Percentiles rank a stretch among this genome's conserved stretches.
Conservation (phyloP, 345 rosid species). For the Acer negundo region DNA sequence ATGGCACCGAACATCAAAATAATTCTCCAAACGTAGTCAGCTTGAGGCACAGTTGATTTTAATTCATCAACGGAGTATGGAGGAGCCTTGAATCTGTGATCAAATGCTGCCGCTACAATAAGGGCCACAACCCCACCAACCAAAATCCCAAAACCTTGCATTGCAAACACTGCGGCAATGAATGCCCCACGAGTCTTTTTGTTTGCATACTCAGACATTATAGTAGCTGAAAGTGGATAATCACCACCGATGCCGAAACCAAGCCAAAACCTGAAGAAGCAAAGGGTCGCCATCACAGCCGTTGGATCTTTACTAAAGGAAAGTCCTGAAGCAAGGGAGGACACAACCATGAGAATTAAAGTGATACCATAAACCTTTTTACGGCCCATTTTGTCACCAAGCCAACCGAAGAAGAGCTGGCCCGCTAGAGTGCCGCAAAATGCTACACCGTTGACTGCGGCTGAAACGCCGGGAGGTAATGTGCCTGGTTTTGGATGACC, state of each 20-base stretch:
- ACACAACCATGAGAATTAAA: conserved; percentile 58
- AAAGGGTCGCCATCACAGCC: conserved; percentile 59
- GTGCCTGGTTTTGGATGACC: conserved; percentile 54
- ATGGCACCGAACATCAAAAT: conserved; percentile 70
- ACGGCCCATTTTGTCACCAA: conserved; percentile 81
- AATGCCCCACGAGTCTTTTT: conserved; percentile 77
- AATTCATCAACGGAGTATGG: conserved; percentile 33
- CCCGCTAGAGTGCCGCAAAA: conserved; percentile 71
- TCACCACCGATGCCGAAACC: conserved; percentile 90
- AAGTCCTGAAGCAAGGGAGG: conserved; percentile 64
- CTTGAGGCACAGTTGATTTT: conserved; percentile 57
- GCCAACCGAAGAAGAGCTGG: conserved; percentile 84
- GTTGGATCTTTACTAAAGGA: conserved; percentile 46
- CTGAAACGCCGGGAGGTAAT: conserved; percentile 53
- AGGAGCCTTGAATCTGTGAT: conserved; percentile 40
- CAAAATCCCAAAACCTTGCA: conserved; percentile 85
- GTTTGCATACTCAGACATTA: conserved; percentile 84
- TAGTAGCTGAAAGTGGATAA: conserved; percentile 84
- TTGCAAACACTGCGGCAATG: conserved; percentile 72
- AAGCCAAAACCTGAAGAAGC: conserved; percentile 87
- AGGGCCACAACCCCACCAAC: conserved; percentile 59
- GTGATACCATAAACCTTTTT: conserved; percentile 71
- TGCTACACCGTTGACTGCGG: conserved; percentile 80
- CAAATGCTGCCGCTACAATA: conserved; percentile 40
- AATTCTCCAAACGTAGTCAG: conserved; percentile 71